Conservation (phyloP, 2,329 filamentous ascomycete species). For the Calonectria naviculata region DNA sequence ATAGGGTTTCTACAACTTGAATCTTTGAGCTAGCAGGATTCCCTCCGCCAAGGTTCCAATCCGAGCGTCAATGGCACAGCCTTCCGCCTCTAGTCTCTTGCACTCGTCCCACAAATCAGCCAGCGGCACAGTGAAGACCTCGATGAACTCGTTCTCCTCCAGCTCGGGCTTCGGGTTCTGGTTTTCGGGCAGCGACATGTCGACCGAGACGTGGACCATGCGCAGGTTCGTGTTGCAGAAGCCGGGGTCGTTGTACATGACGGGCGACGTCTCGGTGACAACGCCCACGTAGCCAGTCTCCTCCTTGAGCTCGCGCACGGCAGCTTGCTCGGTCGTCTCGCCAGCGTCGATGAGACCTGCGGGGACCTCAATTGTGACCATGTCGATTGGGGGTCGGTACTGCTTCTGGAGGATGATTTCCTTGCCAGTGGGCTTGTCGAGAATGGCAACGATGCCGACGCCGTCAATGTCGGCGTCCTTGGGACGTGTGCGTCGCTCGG, state of each 20-base stretch:
- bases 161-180: slow-evolving; percentile 75
- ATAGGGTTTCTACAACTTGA: slow-evolving; percentile 52
- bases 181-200: slow-evolving; percentile 76
- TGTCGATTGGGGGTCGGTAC: slow-evolving; percentile 71
- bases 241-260: slow-evolving; percentile 75
- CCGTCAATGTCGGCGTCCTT: slow-evolving; percentile 73
- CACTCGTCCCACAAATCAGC: slow-evolving; percentile 73
- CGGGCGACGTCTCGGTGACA: slow-evolving; percentile 66
- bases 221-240: slow-evolving; percentile 75
- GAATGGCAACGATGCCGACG: slow-evolving; percentile 78
- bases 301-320: slow-evolving; percentile 72
- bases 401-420: slow-evolving; percentile 75
- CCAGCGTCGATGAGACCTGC: slow-evolving; percentile 72
- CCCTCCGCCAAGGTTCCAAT: slow-evolving; percentile 84
- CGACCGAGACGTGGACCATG: slow-evolving; percentile 79
- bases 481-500: slow-evolving; percentile 76
- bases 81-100: slow-evolving; percentile 73
- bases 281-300: slow-evolving; percentile 74
- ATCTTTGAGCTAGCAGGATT: slow-evolving; percentile 75
- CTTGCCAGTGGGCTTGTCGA: slow-evolving; percentile 64
- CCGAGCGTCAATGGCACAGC: slow-evolving; percentile 82
- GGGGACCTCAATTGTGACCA: slow-evolving; percentile 71
- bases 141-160: slow-evolving; percentile 86
- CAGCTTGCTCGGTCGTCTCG: slow-evolving; percentile 70
- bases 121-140: slow-evolving; percentile 78